Evolutionary conservation across 1,284 basidiomycete species (phyloP), one percentile per base, ranked within the genome.

Genomic region (Fomes fomentarius): DNA sequence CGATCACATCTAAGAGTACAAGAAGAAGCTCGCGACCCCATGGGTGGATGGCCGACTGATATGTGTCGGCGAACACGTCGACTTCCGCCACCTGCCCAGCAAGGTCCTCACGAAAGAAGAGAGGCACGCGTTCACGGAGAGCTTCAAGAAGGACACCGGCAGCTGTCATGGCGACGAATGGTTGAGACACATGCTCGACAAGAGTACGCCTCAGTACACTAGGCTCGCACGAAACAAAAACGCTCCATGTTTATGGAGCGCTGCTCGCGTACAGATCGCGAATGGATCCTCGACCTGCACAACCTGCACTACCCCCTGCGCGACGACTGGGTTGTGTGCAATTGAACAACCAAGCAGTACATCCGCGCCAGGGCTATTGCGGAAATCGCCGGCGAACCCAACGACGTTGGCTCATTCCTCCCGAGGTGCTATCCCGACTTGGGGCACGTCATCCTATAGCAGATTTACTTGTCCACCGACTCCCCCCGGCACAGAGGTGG

Each of bases 241-340:
- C 24, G 26, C 22, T 31, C n/a, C 24, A n/a, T 19, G 9, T 17
- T 35, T 4, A 17, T 46, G 21, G 21, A 2, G 11, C 33, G 31
- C 15, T 46, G 30, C 44, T 22, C 22, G 26, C 7, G 14, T 10
- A 8, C 30, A 3, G 44, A 46, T 21, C 33, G 33, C 25, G 35
- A 39, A 11, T 25, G 38, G 9, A 17, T 48, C 26, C 21, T 26
- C n/a, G 37, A 39, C 24, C 37, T 39, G 25, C 19, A 41, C 25
- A 19, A 19, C 14, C 17, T 39, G 35, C 37, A 40, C 17, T 41
- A 40, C 15, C 47, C 38, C 8, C 8, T 4, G 4, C 38, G 39
- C 3, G 17, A 39, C 22, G 38, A 49, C 28, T 49, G 47, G 47
- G 47, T 49, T 25, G 25, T 49, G 17, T 49, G 47, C 47, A 49